Percentiles rank a stretch among this genome's conserved stretches.
These are phyloP conservation scores for Salix purpurea DNA, from an alignment of 345 rosid species.

Conservation along the genomic window DNA sequence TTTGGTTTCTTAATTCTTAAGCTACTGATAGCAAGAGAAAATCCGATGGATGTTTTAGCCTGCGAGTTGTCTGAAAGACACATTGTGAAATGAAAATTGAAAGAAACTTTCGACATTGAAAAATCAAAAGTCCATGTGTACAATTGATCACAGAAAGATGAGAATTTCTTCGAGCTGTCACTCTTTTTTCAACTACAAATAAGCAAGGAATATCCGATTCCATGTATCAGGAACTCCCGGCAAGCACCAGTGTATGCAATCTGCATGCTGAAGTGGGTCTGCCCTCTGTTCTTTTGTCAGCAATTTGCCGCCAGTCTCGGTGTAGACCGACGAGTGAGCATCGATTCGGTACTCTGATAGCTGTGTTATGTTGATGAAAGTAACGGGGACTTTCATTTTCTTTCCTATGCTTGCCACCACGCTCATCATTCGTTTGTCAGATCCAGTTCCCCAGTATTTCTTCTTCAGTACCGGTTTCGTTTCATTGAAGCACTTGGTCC, in stretches of 20 bases:
- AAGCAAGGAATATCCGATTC: slow-evolving; percentile 72
- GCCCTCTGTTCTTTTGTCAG: slow-evolving; percentile 60
- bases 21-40: too few relatives aligned
- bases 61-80: not conserved
- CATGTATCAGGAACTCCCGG: slow-evolving; percentile 92
- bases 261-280: slow-evolving; percentile 63
- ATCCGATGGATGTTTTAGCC: not conserved
- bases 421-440: slow-evolving; percentile 68
- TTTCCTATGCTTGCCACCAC: slow-evolving; percentile 43
- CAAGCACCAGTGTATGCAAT: slow-evolving; percentile 97
- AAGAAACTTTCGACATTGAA: not conserved
- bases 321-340: slow-evolving; percentile 71
- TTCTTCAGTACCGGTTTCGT: slow-evolving; percentile 67
- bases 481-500: slow-evolving; percentile 79
- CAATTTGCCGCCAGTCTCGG: slow-evolving; percentile 68
- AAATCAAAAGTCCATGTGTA: not conserved
- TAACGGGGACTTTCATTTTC: slow-evolving; percentile 73
- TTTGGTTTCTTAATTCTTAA: too few relatives aligned
- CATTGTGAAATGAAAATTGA: not conserved
- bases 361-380: slow-evolving; percentile 70
- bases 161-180: not conserved
- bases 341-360: slow-evolving; percentile 82
- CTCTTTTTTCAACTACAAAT: slow-evolving; percentile 38
- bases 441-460: slow-evolving; percentile 57
- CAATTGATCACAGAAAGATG: not conserved